Evolutionary conservation across 177 flowering plant species (phyloP), one percentile per base, ranked within the genome.

Genomic region (Tripterygium wilfordii): DNA sequence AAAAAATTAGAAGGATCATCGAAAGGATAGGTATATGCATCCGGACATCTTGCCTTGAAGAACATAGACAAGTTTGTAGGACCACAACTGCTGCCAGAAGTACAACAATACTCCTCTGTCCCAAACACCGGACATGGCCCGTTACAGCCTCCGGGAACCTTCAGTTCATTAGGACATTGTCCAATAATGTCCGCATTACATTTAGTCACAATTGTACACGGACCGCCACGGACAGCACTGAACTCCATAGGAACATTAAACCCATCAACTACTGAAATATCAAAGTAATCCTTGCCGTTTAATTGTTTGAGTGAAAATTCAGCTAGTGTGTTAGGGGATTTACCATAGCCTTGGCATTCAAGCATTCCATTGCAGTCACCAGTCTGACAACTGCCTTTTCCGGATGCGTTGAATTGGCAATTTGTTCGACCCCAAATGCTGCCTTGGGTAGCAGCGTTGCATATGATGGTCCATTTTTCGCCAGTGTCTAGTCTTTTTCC

Each of bases 161-260:
- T 50, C 31, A 60, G 12, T 25, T 25, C 37, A 21, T 13, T 20
- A 3, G 56, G 48, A 31, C 56, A 52, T 24, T 44, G 35, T 1
- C 74, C 74, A 10, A 52, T 54, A 27, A 80, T 64, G 28, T 66
- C 65, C 1, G 57, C 79, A 0, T 51, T 46, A 53, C 84, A 80
- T 8, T 53, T 36, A 17, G 60, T 47, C 12, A n/a, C n/a, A n/a
- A 50, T 39, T 6, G 13, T 48, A 54, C 77, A 76, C 7, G n/a
- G n/a, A n/a, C 49, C 46, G 1, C 46, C 51, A 8, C 60, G 46
- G 7, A 55, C 43, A 0, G 83, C 65, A 46, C 66, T 63, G 45
- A 80, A 72, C 4, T 66, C 77, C 63, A 62, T 56, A 0, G 66
- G 61, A 14, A 62, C 43, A 36, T 62, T 62, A 32, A 62, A 62